phyloP scores from a whole-genome alignment of 345 rosid species.

The Brassica nigra region DNA sequence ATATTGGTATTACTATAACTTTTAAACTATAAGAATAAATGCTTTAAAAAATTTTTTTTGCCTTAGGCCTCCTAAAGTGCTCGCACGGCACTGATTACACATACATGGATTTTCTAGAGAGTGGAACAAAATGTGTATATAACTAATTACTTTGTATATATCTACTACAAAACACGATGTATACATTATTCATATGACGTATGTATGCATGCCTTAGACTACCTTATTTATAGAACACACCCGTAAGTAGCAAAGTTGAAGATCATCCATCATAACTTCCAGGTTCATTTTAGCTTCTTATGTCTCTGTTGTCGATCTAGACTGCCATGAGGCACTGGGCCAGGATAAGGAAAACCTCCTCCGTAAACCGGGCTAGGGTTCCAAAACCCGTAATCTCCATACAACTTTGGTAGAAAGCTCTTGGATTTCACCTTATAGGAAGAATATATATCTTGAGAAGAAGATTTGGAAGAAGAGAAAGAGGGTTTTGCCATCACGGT shows the following conservation, averaged over 20 bases:
- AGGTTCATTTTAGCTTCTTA: conserved; percentile 18
- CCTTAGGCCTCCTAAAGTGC: too few species aligned
- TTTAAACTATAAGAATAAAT: too few species aligned
- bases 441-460: conserved; percentile 26
- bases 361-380: conserved; percentile 38
- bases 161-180: conserved; percentile 3
- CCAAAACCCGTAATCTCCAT: conserved; percentile 43
- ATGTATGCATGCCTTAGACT: neutral
- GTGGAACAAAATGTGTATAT: neutral
- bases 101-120: neutral
- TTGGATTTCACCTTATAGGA: neutral
- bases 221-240: conserved; percentile 7
- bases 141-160: conserved; percentile 8
- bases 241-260: conserved; percentile 16
- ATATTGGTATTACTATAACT: too few species aligned
- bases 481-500: conserved; percentile 9
- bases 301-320: conserved; percentile 13
- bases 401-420: conserved; percentile 26
- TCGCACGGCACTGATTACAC: neutral
- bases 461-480: neutral
- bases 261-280: neutral
- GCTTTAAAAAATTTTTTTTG: too few species aligned
- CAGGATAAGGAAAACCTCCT: conserved; percentile 33
- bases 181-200: conserved; percentile 16
- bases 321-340: conserved; percentile 37